Conservation (phyloP, 1,284 basidiomycete genomes). For the Ceratobasidium sp. region DNA sequence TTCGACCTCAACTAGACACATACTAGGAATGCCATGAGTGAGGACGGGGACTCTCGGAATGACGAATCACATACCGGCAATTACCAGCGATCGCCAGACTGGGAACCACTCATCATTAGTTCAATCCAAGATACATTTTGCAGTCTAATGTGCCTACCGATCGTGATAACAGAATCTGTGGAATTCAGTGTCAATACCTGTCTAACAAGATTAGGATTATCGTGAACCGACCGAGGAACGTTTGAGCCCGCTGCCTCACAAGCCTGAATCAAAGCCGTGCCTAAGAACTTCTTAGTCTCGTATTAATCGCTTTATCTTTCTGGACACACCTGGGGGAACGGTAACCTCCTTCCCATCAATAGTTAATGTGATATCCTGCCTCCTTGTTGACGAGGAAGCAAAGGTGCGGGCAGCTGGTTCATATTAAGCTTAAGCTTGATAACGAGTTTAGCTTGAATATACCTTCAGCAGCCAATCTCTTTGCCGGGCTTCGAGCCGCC, state of each 20-base stretch:
- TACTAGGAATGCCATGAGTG: slow-evolving; percentile 63
- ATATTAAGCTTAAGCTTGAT: background rate
- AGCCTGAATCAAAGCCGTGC: slow-evolving; percentile 95
- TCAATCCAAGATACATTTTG: background rate
- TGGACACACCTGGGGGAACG: slow-evolving; percentile 82
- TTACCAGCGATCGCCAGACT: slow-evolving; percentile 95
- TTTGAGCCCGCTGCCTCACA: slow-evolving; percentile 88
- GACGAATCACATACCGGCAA: slow-evolving; percentile 77
- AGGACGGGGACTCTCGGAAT: slow-evolving; percentile 4
- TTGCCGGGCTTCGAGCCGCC: slow-evolving; percentile 27
- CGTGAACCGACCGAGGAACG: slow-evolving; percentile 67
- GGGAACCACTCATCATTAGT: slow-evolving; percentile 52
- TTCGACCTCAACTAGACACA: slow-evolving; percentile 98
- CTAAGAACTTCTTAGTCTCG: slow-evolving; percentile 60
- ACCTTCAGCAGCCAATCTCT: slow-evolving; percentile 38
- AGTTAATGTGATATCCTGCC: slow-evolving; percentile 89
- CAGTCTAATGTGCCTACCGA: slow-evolving; percentile 64
- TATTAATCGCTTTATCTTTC: slow-evolving; percentile 16
- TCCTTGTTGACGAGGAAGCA: slow-evolving; percentile 73
- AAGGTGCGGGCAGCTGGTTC: slow-evolving; percentile 58
- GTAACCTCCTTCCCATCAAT: slow-evolving; percentile 95
- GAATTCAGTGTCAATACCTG: slow-evolving; percentile 49
- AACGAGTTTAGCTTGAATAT: background rate
- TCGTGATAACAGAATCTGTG: slow-evolving; percentile 94
- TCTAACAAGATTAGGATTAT: slow-evolving; percentile 16